Conservation (phyloP, 2,329 filamentous ascomycete species). For the Colletotrichum spinosum region DNA sequence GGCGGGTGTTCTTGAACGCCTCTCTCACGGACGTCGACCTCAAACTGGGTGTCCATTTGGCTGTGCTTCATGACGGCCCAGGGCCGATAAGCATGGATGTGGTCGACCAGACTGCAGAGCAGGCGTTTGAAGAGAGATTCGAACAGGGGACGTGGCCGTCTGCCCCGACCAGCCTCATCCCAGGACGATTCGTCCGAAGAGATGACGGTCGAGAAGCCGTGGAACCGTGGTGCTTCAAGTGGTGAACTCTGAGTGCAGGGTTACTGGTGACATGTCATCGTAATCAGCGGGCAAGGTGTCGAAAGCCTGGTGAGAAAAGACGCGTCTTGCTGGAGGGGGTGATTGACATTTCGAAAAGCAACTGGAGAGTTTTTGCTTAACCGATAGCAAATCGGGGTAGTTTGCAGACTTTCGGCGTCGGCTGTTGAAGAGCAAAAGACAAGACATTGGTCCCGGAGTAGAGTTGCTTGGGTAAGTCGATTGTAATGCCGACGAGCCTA, state of each 20-base stretch:
- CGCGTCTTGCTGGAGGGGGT: no score
- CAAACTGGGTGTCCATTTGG: constrained; percentile 7
- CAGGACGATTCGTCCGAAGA: constrained; percentile 11
- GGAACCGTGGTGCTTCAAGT: neutral
- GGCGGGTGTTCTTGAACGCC: constrained; percentile 10
- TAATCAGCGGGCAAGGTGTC: no score
- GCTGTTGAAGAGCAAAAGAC: neutral
- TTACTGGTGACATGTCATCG: neutral
- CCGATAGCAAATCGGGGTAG: no score
- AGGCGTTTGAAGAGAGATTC: neutral
- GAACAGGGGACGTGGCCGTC: no score
- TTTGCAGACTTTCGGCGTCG: neutral
- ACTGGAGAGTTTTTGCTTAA: no score
- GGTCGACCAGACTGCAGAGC: neutral
- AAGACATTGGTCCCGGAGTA: neutral
- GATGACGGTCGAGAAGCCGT: constrained; percentile 14
- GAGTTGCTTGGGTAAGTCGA: no score
- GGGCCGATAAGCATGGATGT: constrained; percentile 10
- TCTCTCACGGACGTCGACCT: neutral
- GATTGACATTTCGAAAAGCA: no score
- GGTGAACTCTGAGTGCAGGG: neutral
- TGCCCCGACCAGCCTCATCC: no score
- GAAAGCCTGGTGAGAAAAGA: no score
- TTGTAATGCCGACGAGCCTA: no score
- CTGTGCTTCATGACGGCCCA: constrained; percentile 11